Evolutionary conservation across 116 monocot genomes (phyloP).

Genomic region (Iris pallida): DNA sequence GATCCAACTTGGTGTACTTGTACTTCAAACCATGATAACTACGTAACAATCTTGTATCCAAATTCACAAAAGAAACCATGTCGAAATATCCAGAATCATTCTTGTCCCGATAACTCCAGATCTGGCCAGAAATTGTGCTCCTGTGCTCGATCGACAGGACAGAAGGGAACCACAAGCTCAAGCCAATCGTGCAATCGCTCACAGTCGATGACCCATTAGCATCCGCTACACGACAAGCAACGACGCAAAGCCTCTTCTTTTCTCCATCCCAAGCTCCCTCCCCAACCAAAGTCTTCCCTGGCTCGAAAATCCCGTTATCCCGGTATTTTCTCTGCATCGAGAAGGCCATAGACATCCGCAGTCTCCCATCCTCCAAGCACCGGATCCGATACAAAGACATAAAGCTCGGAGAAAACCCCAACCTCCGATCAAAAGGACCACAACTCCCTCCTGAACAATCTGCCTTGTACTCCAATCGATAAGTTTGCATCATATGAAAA

Average conservation of each 20-base stretch:
- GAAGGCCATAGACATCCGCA: conserved; percentile 24
- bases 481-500: conserved; percentile 9
- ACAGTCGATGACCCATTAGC: conserved; percentile 13
- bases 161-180: conserved; percentile 59
- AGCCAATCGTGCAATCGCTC: conserved; percentile 52
- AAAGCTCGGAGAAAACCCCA: conserved; percentile 15
- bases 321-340: conserved; percentile 11
- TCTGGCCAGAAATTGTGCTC: conserved; percentile 31
- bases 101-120: conserved; percentile 40
- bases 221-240: conserved; percentile 36
- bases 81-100: conserved; percentile 30
- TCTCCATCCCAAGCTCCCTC: conserved; percentile 66
- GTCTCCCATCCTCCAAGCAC: conserved; percentile 29
- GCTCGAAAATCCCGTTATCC: conserved; percentile 14
- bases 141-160: conserved; percentile 31
- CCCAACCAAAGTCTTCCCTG: conserved; percentile 32
- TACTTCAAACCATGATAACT: conserved; percentile 45
- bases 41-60: background rate
- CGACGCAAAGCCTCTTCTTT: conserved; percentile 45
- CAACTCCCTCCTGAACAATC: conserved; percentile 16
- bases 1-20: conserved; percentile 42
- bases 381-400: conserved; percentile 24
- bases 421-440: conserved; percentile 13
- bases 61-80: conserved; percentile 20
- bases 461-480: conserved; percentile 30